Conservation (phyloP, 441 rosid species). For the Aleurites moluccanus region DNA sequence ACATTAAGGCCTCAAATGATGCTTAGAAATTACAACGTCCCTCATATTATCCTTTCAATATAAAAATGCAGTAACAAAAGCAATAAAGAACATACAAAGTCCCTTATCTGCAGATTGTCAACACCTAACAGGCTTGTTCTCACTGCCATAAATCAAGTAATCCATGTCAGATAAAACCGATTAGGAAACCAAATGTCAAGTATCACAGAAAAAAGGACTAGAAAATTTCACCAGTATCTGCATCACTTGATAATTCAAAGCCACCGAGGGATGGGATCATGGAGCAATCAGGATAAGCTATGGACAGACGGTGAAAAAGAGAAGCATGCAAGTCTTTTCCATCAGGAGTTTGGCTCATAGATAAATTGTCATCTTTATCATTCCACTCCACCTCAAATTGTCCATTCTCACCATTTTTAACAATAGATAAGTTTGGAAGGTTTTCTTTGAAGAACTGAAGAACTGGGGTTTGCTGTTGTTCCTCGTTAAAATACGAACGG, state of each 20-base stretch:
- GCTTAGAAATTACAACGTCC: neutral
- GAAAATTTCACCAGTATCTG: conserved; percentile 28
- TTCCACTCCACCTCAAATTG: conserved; percentile 49
- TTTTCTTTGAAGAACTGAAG: conserved; percentile 58
- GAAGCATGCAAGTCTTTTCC: conserved; percentile 48
- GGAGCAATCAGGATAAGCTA: conserved; percentile 46
- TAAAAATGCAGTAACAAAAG: neutral
- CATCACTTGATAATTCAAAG: conserved; percentile 47
- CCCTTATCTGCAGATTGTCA: conserved; percentile 41
- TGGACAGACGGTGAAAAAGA: conserved; percentile 53
- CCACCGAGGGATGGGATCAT: conserved; percentile 45
- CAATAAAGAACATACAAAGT: conserved; percentile 48
- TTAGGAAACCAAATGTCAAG: neutral
- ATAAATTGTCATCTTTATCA: conserved; percentile 33
- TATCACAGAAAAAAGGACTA: neutral
- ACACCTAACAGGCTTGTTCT: conserved; percentile 43
- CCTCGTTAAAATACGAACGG: conserved; percentile 51
- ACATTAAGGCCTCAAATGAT: neutral
- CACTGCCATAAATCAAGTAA: conserved; percentile 45
- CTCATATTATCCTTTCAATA: conserved; percentile 1
- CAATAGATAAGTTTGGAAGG: conserved; percentile 50
- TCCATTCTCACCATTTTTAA: conserved; percentile 45
- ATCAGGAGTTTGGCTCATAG: conserved; percentile 28
- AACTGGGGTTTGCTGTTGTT: conserved; percentile 53
- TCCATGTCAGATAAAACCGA: conserved; percentile 19